These are phyloP conservation scores for Paraphaeosphaeria sporulosa DNA, from an alignment of 2,329 filamentous ascomycete species.

Conservation along the genomic window DNA sequence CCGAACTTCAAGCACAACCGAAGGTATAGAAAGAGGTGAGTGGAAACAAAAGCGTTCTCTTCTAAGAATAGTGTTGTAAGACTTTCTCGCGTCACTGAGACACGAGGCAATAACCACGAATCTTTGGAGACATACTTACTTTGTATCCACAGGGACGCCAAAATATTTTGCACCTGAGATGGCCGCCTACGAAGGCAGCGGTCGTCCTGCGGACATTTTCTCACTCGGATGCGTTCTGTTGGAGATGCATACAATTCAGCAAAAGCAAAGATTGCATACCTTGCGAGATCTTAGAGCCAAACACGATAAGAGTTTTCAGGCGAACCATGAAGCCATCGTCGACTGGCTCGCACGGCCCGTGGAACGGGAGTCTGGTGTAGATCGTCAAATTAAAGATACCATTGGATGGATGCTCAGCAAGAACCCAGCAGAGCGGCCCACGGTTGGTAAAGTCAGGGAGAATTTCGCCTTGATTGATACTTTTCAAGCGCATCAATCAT, in stretches of 20 bases:
- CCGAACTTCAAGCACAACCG: too few species aligned
- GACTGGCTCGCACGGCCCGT: neutral
- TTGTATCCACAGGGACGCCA: slow-evolving; percentile 18
- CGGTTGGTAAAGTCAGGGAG: neutral
- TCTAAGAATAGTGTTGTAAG: too few species aligned
- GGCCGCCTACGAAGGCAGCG: slow-evolving; percentile 20
- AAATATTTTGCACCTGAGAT: slow-evolving; percentile 36
- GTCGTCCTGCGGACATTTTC: slow-evolving; percentile 31
- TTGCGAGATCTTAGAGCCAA: neutral
- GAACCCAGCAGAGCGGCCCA: slow-evolving; percentile 1
- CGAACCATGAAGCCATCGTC: slow-evolving; percentile 7
- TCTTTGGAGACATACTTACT: too few species aligned
- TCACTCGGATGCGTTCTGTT: slow-evolving; percentile 30
- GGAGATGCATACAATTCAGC: slow-evolving; percentile 19
- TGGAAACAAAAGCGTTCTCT: too few species aligned
- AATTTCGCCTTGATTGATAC: slow-evolving; percentile 4
- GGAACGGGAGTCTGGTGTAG: neutral
- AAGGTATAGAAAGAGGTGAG: too few species aligned
- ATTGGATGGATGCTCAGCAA: slow-evolving; percentile 8
- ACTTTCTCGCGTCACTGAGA: too few species aligned
- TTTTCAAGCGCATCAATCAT: too few species aligned
- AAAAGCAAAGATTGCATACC: neutral
- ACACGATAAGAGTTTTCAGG: slow-evolving; percentile 15
- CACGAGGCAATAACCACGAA: too few species aligned
- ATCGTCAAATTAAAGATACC: neutral